These are phyloP conservation scores for Saprolegnia parasitica DNA, from an alignment of 352 stramenopile genomes.

Conservation along the genomic window DNA sequence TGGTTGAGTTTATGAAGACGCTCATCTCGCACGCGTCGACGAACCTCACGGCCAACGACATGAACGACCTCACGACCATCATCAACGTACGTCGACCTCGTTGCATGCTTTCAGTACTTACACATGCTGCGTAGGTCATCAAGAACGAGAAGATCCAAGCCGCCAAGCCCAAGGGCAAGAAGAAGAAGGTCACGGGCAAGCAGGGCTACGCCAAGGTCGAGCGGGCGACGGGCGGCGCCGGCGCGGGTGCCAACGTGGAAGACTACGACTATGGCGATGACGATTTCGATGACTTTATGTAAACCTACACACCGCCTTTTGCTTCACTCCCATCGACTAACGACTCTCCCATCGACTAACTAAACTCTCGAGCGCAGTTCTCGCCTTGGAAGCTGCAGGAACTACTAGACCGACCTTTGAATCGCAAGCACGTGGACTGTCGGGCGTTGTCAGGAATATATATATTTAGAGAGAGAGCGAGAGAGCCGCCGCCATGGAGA, in stretches of 20 bases:
- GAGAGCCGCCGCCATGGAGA: background rate
- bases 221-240: slow-evolving; percentile 38
- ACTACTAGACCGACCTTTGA: no score
- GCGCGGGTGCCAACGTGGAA: slow-evolving; percentile 32
- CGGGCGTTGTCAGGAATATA: no score
- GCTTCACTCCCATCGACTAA: no score
- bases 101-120: background rate
- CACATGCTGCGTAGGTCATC: slow-evolving; percentile 36
- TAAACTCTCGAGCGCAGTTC: no score
- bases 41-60: slow-evolving; percentile 76
- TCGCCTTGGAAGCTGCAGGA: no score
- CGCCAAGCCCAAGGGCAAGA: slow-evolving; percentile 79
- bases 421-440: no score
- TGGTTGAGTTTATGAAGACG: slow-evolving; percentile 75
- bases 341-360: no score
- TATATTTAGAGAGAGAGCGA: no score
- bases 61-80: slow-evolving; percentile 83
- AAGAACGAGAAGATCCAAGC: slow-evolving; percentile 84
- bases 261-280: slow-evolving; percentile 54
- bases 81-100: slow-evolving; percentile 51
- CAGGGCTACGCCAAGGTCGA: slow-evolving; percentile 81
- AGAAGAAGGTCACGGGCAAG: slow-evolving; percentile 77
- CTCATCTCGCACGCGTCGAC: slow-evolving; percentile 65
- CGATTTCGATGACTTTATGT: slow-evolving; percentile 86
- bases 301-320: slow-evolving; percentile 26